These are phyloP conservation scores for Coccomyxa sp. DNA, from an alignment of 139 green algal species.

Conservation along the genomic window DNA sequence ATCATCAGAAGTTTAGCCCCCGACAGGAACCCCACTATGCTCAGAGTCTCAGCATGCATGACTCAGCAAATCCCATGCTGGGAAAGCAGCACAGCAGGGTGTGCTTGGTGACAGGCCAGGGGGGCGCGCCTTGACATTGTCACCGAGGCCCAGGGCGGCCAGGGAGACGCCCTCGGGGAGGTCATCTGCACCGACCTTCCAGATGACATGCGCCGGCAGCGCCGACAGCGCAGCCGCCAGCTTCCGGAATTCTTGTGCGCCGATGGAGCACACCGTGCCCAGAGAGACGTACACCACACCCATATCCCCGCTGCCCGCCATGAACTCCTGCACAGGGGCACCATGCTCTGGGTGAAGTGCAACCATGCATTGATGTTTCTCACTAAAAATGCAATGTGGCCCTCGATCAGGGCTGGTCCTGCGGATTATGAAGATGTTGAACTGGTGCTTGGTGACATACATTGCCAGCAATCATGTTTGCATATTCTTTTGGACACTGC, in stretches of 20 bases:
- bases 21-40: too few species aligned
- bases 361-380: background rate
- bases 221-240: constrained; percentile 11
- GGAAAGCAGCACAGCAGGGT: background rate
- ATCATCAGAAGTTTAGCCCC: too few species aligned
- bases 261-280: constrained; percentile 1
- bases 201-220: constrained; percentile 10
- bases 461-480: background rate
- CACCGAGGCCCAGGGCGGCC: background rate
- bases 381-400: background rate
- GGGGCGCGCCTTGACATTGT: constrained; percentile 2
- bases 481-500: background rate
- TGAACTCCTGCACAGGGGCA: constrained; percentile 5
- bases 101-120: background rate
- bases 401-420: background rate
- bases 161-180: background rate
- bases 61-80: background rate
- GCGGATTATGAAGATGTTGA: background rate
- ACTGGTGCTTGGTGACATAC: background rate
- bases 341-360: too few species aligned
- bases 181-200: constrained; percentile 11
- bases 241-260: constrained; percentile 3
- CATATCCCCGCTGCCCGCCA: constrained; percentile 11
- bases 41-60: too few species aligned
- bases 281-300: constrained; percentile 15